Conservation (phyloP, 306 rosid species). For the Vachellia collinsii region DNA sequence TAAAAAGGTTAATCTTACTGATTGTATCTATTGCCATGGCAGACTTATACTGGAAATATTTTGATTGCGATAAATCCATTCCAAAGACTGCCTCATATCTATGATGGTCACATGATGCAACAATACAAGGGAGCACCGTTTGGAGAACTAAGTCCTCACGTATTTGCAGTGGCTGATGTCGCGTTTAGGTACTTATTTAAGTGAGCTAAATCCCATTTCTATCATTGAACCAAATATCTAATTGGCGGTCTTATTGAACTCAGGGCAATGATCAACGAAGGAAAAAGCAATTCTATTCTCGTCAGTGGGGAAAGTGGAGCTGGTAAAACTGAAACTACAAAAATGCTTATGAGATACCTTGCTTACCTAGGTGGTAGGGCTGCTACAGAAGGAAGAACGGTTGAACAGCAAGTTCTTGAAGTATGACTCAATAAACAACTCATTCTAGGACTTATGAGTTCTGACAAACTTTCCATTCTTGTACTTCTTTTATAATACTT, state of each 20-base stretch:
- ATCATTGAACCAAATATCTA: constrained; percentile 29
- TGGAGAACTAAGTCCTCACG: constrained; percentile 97
- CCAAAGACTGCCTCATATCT: constrained; percentile 93
- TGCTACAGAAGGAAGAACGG: constrained; percentile 96
- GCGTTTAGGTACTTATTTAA: constrained; percentile 77
- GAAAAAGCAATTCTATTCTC: constrained; percentile 93
- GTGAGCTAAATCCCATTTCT: constrained; percentile 26
- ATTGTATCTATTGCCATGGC: constrained; percentile 38
- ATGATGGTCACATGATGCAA: constrained; percentile 94
- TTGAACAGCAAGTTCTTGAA: constrained; percentile 99
- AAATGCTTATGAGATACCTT: constrained; percentile 98
- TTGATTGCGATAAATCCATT: constrained; percentile 98
- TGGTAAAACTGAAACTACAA: constrained; percentile 98
- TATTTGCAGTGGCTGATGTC: constrained; percentile 98
- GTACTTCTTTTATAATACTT: neutral
- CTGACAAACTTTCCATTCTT: constrained; percentile 14
- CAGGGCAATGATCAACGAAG: constrained; percentile 94
- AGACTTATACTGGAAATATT: constrained; percentile 98
- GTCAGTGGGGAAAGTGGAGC: constrained; percentile 99
- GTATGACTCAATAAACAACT: constrained; percentile 50
- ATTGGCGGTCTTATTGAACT: constrained; percentile 34
- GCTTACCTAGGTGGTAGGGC: constrained; percentile 95
- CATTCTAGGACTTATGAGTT: constrained; percentile 7
- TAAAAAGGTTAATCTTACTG: constrained; percentile 16
- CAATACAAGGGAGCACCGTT: constrained; percentile 99